Percentiles rank a stretch among this genome's conserved stretches.
Conservation (phyloP, 495 filamentous ascomycete species). For the Hypoxylon cercidicola region DNA sequence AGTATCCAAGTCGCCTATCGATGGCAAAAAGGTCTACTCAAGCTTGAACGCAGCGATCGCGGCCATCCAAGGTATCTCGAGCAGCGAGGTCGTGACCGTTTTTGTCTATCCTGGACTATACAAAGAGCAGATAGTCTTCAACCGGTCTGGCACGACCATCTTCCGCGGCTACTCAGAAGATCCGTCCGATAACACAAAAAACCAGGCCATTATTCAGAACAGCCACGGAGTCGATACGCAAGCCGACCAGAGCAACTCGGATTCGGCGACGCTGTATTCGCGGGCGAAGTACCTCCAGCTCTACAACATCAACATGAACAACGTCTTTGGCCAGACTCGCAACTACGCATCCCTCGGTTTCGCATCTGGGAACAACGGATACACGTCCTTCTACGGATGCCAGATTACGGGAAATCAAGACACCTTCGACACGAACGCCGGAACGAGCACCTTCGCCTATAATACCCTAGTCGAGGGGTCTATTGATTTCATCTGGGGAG, state of each 20-base stretch:
- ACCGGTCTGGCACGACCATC: conserved; percentile 43
- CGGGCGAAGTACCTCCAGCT: conserved; percentile 30
- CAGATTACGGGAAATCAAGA: conserved; percentile 41
- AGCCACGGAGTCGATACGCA: conserved; percentile 43
- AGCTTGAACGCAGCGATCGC: conserved; percentile 32
- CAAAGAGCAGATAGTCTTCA: conserved; percentile 47
- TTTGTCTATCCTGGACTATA: conserved; percentile 47
- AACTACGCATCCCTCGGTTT: conserved; percentile 45
- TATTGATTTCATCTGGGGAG: conserved; percentile 46
- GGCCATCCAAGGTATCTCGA: conserved; percentile 16
- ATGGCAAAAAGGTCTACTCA: conserved; percentile 40
- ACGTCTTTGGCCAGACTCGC: conserved; percentile 34
- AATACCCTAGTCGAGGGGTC: conserved; percentile 39
- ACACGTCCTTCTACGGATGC: conserved; percentile 40
- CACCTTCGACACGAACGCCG: conserved; percentile 31
- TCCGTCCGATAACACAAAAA: conserved; percentile 36
- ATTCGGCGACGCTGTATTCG: conserved; percentile 44
- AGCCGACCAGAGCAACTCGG: conserved; percentile 41
- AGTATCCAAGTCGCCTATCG: conserved; percentile 43
- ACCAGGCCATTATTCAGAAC: conserved; percentile 40
- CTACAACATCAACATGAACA: conserved; percentile 41
- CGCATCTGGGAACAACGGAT: conserved; percentile 41
- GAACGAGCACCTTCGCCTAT: conserved; percentile 36
- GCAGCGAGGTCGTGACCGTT: conserved; percentile 32
- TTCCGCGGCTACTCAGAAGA: conserved; percentile 44